Conservation (phyloP, 352 stramenopile species). For the Thalassiosira livingstoniorum region DNA sequence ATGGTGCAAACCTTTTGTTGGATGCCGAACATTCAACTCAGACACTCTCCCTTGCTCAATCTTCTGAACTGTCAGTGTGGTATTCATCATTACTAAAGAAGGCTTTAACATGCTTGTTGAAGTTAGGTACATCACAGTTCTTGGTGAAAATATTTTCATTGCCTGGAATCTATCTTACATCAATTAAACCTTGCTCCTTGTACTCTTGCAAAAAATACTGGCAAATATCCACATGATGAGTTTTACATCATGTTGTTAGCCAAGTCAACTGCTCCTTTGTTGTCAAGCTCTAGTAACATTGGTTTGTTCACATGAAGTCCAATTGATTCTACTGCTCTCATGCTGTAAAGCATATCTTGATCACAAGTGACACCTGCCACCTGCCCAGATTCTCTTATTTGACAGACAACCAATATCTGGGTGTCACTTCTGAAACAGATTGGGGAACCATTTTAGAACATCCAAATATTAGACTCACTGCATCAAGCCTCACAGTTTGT, state of each 20-base stretch:
- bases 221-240: slow-evolving; percentile 46
- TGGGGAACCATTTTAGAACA: slow-evolving; percentile 22
- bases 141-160: slow-evolving; percentile 6
- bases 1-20: too few species aligned
- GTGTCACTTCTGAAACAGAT: slow-evolving; percentile 19
- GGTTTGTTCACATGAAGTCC: slow-evolving; percentile 24
- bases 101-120: not conserved
- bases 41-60: slow-evolving; percentile 7
- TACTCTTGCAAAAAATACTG: not conserved
- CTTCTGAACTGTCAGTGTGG: not conserved
- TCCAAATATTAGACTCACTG: slow-evolving; percentile 13
- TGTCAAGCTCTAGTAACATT: slow-evolving; percentile 19
- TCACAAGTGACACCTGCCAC: not conserved
- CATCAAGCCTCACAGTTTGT: slow-evolving; percentile 25
- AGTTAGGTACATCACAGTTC: not conserved
- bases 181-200: not conserved
- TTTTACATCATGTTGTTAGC: slow-evolving; percentile 34
- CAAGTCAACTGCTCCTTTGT: slow-evolving; percentile 32
- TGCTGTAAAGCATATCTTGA: slow-evolving; percentile 36
- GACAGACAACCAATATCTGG: slow-evolving; percentile 7
- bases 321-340: slow-evolving; percentile 4
- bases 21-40: too few species aligned
- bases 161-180: not conserved
- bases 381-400: slow-evolving; percentile 21
- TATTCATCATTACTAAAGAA: not conserved